Base-by-base conservation (phyloP, 1,139 yeast species). In the Geotrichum carabidarum region DNA sequence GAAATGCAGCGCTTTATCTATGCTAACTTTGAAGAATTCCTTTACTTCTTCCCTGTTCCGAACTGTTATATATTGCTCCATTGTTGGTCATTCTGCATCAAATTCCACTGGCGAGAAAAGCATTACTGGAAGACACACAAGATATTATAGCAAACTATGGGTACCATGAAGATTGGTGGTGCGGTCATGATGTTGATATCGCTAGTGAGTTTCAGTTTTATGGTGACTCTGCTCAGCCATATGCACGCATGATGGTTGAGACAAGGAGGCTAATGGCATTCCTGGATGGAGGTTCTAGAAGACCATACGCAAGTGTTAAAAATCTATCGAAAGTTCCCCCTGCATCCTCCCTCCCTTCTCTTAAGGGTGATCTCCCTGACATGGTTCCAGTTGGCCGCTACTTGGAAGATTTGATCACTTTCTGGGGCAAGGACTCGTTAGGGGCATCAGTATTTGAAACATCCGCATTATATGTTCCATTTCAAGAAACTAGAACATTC, bases 181-280 rank as follows among this genome's bases (percentile, higher is more conserved):
- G 65, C 47, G 74, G 74, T 4, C 73, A 71, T 3, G 57, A 63
- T 8, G 62, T 62, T 2, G 50, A 50, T 30, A 36, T 48, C 8
- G 12, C 51, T 8, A 31, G 36, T 8, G 43, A 47, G 18, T 44
- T 42, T 32, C 27, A 32, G 37, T 11, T 9, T 11, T 32, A 31
- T 12, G 34, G 37, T 8, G 42, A 41, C 15, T 34, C 44, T 4
- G 17, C 44, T 14, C 58, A 58, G 18, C 55, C 60, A 15, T 60
- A 63, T 40, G 48, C 62, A 42, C 58, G 69, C 34, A 47, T 65
- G 47, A 51, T 68, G 27, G 55, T 70, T 40, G 82, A 78, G 60
- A 59, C 72, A 0, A 81, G 78, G 59, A 65, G 80, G 54, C 50
- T 73, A 14, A 68, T 77, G 57, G 79, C 76, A 0, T 77, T 76